Conservation (phyloP, 1,284 basidiomycete species). For the Rhodotorula glutinis region DNA sequence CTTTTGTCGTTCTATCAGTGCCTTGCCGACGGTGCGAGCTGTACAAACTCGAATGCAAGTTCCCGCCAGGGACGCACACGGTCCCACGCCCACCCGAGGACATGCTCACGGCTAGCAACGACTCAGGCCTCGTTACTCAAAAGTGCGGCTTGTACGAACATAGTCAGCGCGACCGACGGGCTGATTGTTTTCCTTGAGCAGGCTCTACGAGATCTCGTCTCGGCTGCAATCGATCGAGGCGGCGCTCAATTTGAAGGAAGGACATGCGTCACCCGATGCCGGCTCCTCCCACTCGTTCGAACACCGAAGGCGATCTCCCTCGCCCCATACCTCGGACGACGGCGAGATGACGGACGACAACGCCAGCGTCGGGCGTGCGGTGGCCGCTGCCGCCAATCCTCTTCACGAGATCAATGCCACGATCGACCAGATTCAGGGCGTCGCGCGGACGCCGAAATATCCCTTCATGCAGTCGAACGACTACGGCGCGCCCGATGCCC, state of each 20-base stretch:
- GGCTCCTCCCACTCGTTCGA: conserved; percentile 7
- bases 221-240: conserved; percentile 38
- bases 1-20: conserved; percentile 14
- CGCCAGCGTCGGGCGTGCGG: conserved; percentile 4
- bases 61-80: conserved; percentile 29
- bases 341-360: conserved; percentile 23
- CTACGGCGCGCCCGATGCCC: conserved; percentile 36
- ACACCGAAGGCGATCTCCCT: conserved; percentile 4
- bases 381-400: conserved; percentile 23
- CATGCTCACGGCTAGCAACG: background rate
- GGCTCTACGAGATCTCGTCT: conserved; percentile 34
- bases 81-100: conserved; percentile 19
- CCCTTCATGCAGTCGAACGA: conserved; percentile 16
- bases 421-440: conserved; percentile 24
- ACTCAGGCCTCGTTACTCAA: conserved; percentile 6
- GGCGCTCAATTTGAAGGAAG: conserved; percentile 24
- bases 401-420: conserved; percentile 32
- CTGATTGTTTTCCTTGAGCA: background rate
- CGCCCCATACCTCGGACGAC: conserved; percentile 26
- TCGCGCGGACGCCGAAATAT: conserved; percentile 4
- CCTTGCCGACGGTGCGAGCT: conserved; percentile 39
- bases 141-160: conserved; percentile 31
- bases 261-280: conserved; percentile 3
- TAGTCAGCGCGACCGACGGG: too few species aligned
- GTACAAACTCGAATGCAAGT: conserved; percentile 40